phyloP scores from a whole-genome alignment of 305 asterid genomes.

The Rubia balearica region DNA sequence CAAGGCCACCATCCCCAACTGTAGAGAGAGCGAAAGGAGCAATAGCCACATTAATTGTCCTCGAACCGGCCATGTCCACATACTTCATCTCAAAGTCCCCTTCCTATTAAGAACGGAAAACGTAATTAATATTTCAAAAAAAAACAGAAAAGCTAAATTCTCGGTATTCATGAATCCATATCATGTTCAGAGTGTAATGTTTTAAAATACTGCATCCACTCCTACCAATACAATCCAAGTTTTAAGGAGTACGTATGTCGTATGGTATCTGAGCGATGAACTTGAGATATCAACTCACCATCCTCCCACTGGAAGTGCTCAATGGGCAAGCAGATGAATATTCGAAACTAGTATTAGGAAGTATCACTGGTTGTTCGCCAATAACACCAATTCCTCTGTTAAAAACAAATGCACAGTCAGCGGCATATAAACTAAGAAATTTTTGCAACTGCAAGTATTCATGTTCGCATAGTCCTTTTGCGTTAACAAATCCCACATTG shows the following conservation, averaged over 20 bases:
- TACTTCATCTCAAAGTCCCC: slow-evolving; percentile 87
- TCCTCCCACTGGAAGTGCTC: slow-evolving; percentile 69
- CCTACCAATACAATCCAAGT: too few relatives aligned
- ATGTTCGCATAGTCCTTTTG: not conserved
- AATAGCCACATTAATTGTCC: slow-evolving; percentile 57
- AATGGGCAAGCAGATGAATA: slow-evolving; percentile 92
- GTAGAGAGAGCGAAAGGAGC: slow-evolving; percentile 73
- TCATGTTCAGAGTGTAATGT: not conserved
- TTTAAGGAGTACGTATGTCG: not conserved
- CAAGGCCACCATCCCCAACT: slow-evolving; percentile 40
- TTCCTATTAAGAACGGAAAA: slow-evolving; percentile 36
- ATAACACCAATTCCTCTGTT: slow-evolving; percentile 75
- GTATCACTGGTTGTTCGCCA: slow-evolving; percentile 90
- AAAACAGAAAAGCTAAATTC: not conserved
- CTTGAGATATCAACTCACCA: slow-evolving; percentile 44
- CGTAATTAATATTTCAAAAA: not conserved
- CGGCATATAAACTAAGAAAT: not conserved
- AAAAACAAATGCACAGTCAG: slow-evolving; percentile 9
- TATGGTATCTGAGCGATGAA: not conserved
- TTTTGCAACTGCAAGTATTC: not conserved
- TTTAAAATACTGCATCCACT: too few relatives aligned
- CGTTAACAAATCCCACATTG: not conserved
- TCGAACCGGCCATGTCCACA: slow-evolving; percentile 47
- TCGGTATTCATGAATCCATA: not conserved
- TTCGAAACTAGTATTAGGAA: slow-evolving; percentile 76